Percentiles rank a stretch among this genome's conserved stretches.
Evolutionary conservation across 2,329 filamentous ascomycete genomes (phyloP).

Genomic region (Fusarium heterosporum): DNA sequence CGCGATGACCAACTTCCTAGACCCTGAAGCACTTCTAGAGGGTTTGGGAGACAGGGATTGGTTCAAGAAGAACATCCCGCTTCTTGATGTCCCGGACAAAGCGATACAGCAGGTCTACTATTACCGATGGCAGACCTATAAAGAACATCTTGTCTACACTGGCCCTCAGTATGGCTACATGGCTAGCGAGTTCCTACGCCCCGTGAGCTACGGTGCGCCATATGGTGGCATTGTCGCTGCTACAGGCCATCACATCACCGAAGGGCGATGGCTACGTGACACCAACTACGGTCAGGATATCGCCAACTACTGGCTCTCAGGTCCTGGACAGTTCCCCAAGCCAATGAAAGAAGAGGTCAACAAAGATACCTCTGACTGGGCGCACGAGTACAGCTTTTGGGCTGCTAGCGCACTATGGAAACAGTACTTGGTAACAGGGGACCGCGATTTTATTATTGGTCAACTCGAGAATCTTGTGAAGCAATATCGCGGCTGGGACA

Average conservation of each 20-base stretch:
- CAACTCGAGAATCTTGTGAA: conserved; percentile 3
- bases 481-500: conserved; percentile 10
- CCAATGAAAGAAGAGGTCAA: conserved; percentile 4
- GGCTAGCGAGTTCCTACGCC: conserved; percentile 4
- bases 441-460: background rate
- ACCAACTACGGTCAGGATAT: background rate
- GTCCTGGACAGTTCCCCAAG: conserved; percentile 3
- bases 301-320: conserved; percentile 4
- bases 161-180: conserved; percentile 5
- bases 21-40: background rate
- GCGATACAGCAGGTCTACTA: conserved; percentile 6
- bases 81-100: background rate
- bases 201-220: background rate
- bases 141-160: conserved; percentile 12
- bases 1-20: background rate
- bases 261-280: conserved; percentile 9
- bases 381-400: conserved; percentile 15
- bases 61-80: conserved; percentile 6
- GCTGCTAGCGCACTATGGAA: background rate
- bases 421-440: conserved; percentile 1
- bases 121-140: conserved; percentile 10
- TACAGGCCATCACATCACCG: conserved; percentile 2
- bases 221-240: conserved; percentile 12
- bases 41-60: background rate
- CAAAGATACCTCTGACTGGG: conserved; percentile 4